A percentile compares a stretch with the other conserved stretches of the same genome.
Evolutionary conservation across 352 stramenopile genomes (phyloP).

Genomic region (Phytophthora sansomeana): DNA sequence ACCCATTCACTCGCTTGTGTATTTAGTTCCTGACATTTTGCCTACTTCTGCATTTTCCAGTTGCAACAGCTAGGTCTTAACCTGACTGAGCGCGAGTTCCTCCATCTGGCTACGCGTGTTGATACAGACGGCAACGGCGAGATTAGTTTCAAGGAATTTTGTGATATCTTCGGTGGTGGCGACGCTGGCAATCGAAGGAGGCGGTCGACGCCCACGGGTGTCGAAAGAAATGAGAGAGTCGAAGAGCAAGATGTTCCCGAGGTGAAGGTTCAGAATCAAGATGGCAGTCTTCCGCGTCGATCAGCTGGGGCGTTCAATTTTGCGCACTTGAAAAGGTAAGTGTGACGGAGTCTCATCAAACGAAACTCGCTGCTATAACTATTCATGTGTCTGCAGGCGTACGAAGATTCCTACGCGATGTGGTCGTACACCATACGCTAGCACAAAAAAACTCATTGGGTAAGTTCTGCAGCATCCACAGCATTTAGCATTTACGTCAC

Average conservation of each 20-base stretch:
- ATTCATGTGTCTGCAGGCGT: conserved; percentile 27
- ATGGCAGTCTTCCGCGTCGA: conserved; percentile 19
- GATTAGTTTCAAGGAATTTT: conserved; percentile 73
- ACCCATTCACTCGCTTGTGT: neutral
- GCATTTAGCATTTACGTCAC: neutral
- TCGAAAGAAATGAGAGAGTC: conserved; percentile 3
- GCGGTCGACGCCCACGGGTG: neutral
- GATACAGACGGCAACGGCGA: conserved; percentile 59
- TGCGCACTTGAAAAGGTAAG: conserved; percentile 50
- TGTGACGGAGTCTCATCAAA: neutral
- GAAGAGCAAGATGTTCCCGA: conserved; percentile 1
- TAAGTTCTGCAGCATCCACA: neutral
- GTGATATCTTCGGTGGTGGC: conserved; percentile 37
- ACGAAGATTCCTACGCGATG: conserved; percentile 50
- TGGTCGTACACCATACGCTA: conserved; percentile 43
- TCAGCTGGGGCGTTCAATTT: conserved; percentile 51
- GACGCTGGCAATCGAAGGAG: conserved; percentile 12
- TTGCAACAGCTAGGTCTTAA: conserved; percentile 58
- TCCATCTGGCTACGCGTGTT: conserved; percentile 43
- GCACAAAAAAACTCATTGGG: conserved; percentile 49
- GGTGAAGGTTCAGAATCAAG: neutral
- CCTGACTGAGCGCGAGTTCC: conserved; percentile 59
- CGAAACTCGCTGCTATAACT: neutral
- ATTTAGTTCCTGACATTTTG: neutral
- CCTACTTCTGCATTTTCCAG: conserved; percentile 25